A percentile compares a stretch with the other conserved stretches of the same genome.
phyloP scores from a whole-genome alignment of 164 flowering plant species.

The Dillenia suffruticosa region DNA sequence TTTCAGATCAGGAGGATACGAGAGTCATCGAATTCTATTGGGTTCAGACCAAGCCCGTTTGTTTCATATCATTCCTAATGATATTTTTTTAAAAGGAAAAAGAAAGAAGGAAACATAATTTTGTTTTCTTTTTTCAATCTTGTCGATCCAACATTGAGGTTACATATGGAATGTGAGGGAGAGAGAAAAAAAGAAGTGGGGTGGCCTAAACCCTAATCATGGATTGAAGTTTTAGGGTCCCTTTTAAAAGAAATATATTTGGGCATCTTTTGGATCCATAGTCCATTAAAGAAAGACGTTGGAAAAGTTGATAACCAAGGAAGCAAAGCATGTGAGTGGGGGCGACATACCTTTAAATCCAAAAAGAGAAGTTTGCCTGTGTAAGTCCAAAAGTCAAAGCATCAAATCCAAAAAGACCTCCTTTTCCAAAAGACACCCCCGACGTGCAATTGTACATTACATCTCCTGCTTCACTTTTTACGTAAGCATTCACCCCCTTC shows the following conservation, averaged over 20 bases:
- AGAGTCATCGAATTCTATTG: too few relatives aligned
- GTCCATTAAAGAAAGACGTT: slow-evolving; percentile 3
- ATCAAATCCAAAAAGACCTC: slow-evolving; percentile 33
- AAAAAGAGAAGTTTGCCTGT: slow-evolving; percentile 36
- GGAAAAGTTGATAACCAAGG: slow-evolving; percentile 17
- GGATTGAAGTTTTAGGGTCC: slow-evolving; percentile 14
- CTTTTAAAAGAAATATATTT: background rate
- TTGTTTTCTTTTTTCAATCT: too few relatives aligned
- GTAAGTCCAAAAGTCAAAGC: slow-evolving; percentile 41
- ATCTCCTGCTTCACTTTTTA: too few relatives aligned
- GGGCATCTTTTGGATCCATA: slow-evolving; percentile 20
- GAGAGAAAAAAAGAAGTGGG: slow-evolving; percentile 1
- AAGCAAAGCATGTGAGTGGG: slow-evolving; percentile 43
- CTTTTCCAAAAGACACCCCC: slow-evolving; percentile 16
- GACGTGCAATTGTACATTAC: slow-evolving; percentile 13
- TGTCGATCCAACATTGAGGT: too few relatives aligned
- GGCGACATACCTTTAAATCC: slow-evolving; percentile 32
- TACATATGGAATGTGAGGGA: too few relatives aligned
- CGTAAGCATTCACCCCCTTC: too few relatives aligned
- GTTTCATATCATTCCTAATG: too few relatives aligned
- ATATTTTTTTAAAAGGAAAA: too few relatives aligned
- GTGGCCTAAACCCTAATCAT: slow-evolving; percentile 30
- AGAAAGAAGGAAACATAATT: too few relatives aligned
- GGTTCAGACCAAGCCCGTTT: too few relatives aligned
- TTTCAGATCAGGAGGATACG: too few relatives aligned